phyloP scores from a whole-genome alignment of 1,284 basidiomycete species.

The Leccinum fuscescens region DNA sequence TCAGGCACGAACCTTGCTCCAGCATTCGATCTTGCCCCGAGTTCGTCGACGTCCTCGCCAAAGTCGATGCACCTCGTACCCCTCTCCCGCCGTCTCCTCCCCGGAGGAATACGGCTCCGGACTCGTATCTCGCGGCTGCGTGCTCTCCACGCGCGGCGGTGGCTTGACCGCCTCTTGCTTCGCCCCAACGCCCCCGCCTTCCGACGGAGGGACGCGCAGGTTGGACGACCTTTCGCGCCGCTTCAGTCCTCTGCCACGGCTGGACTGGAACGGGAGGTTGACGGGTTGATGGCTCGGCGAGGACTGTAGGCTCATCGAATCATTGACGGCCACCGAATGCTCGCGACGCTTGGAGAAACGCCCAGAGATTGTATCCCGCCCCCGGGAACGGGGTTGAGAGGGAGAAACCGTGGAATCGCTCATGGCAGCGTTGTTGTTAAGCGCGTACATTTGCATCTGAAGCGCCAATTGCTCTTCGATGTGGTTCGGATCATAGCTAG shows the following conservation, averaged over 20 bases:
- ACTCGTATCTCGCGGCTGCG: conserved; percentile 75
- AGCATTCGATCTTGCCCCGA: conserved; percentile 39
- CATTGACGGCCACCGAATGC: conserved; percentile 38
- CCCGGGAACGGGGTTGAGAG: conserved; percentile 63
- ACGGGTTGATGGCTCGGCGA: conserved; percentile 76
- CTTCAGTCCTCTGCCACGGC: conserved; percentile 37
- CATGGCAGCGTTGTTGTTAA: conserved; percentile 63
- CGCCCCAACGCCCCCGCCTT: background rate
- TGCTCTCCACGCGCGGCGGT: conserved; percentile 74
- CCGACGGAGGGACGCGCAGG: conserved; percentile 32
- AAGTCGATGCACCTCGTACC: conserved; percentile 67
- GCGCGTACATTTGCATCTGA: conserved; percentile 74
- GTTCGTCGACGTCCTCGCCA: conserved; percentile 78
- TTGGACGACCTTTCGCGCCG: conserved; percentile 37
- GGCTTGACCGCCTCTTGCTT: conserved; percentile 44
- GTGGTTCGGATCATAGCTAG: conserved; percentile 49
- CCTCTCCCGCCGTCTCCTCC: conserved; percentile 58
- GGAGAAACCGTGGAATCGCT: conserved; percentile 73
- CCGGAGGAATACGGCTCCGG: conserved; percentile 62
- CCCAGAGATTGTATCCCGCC: conserved; percentile 63
- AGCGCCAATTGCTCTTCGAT: conserved; percentile 67
- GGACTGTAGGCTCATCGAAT: conserved; percentile 60
- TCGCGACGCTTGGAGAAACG: conserved; percentile 55
- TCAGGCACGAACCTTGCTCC: conserved; percentile 58
- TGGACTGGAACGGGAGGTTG: conserved; percentile 46